These are phyloP conservation scores for Suillus lakei DNA, from an alignment of 768 basidiomycete genomes.

Conservation along the genomic window DNA sequence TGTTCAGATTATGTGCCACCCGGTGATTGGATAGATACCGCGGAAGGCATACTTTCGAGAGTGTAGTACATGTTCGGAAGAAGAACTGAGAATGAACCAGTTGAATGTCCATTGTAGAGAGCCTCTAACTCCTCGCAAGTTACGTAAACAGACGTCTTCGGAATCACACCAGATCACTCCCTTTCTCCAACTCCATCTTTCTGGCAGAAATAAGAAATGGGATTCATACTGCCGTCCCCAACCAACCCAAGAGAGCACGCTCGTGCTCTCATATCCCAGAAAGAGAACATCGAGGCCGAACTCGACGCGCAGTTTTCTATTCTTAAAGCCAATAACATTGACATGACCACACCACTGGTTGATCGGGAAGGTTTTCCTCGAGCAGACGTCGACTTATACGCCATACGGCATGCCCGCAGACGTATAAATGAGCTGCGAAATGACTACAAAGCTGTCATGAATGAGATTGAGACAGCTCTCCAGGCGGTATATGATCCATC, in stretches of 20 bases:
- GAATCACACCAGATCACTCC: not conserved
- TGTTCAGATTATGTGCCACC: constrained; percentile 56
- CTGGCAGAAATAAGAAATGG: constrained; percentile 38
- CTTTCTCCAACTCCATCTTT: not conserved
- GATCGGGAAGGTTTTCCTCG: constrained; percentile 91
- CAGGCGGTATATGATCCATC: constrained; percentile 67
- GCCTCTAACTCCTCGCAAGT: not conserved
- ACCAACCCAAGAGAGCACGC: constrained; percentile 60
- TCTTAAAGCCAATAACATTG: constrained; percentile 64
- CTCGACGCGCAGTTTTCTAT: constrained; percentile 65
- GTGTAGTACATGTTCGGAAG: not conserved
- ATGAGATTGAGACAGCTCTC: constrained; percentile 68
- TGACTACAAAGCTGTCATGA: constrained; percentile 69
- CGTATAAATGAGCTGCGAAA: constrained; percentile 83
- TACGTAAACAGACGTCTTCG: constrained; percentile 3
- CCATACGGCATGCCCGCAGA: constrained; percentile 74
- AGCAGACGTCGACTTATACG: constrained; percentile 83
- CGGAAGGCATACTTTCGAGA: not conserved
- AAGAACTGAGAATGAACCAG: not conserved
- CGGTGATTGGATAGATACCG: constrained; percentile 49
- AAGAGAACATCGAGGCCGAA: constrained; percentile 75
- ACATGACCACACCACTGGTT: constrained; percentile 75
- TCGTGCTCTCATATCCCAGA: constrained; percentile 65
- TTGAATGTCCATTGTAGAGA: too few species aligned
- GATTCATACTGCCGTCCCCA: constrained; percentile 48